Evolutionary conservation across 2,329 filamentous ascomycete genomes (phyloP).

Genomic region (Cytospora paraplurivora): DNA sequence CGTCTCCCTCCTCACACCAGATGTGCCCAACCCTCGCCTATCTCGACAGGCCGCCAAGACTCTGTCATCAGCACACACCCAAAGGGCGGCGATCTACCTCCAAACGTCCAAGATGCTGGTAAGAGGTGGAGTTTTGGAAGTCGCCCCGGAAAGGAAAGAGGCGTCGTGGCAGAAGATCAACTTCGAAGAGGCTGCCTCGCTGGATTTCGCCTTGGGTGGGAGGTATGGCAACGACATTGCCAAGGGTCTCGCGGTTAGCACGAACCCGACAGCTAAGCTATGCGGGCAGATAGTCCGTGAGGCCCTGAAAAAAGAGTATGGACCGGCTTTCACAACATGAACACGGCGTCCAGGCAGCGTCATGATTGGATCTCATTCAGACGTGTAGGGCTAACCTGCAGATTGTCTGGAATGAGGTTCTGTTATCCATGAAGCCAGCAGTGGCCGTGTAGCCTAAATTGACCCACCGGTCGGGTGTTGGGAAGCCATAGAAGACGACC

Average conservation of each 20-base stretch:
- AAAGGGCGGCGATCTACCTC: conserved; percentile 67
- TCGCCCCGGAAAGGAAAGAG: conserved; percentile 47
- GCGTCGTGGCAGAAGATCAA: conserved; percentile 53
- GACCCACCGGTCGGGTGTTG: neutral
- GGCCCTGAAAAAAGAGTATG: conserved; percentile 70
- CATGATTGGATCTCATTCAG: neutral
- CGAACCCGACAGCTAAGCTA: conserved; percentile 69
- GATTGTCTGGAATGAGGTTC: neutral
- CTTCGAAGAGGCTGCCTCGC: conserved; percentile 64
- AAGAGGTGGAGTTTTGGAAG: conserved; percentile 37
- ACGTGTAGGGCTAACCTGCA: too few species aligned
- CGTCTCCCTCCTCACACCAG: conserved; percentile 60
- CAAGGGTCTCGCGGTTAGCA: conserved; percentile 63
- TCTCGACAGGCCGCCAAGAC: conserved; percentile 67
- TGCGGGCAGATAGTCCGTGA: conserved; percentile 70
- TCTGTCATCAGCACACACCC: conserved; percentile 70
- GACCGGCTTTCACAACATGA: conserved; percentile 44
- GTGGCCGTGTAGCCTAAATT: neutral
- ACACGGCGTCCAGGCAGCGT: neutral
- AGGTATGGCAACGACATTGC: conserved; percentile 67
- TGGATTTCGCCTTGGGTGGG: conserved; percentile 65
- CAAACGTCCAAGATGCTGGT: conserved; percentile 56
- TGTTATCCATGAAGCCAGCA: neutral
- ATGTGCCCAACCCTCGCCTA: conserved; percentile 52
- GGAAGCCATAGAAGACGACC: neutral